A percentile compares a stretch with the other conserved stretches of the same genome.
Evolutionary conservation across 208 protist genomes (phyloP).

Genomic region (Trichomonas vaginalis): DNA sequence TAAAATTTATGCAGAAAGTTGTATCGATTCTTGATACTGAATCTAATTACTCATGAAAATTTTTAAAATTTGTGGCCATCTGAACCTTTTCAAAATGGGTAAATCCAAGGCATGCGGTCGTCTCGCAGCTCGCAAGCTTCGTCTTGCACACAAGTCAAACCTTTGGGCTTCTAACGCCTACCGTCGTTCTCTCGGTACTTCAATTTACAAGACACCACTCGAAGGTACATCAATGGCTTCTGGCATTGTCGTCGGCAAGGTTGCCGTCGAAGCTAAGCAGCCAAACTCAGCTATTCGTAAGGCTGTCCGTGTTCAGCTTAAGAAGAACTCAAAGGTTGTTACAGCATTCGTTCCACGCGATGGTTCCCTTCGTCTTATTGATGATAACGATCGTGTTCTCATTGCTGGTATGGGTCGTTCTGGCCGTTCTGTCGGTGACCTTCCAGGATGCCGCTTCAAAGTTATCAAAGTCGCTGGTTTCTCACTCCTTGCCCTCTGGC

Average conservation of each 20-base stretch:
- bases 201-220: not conserved
- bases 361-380: constrained; percentile 94
- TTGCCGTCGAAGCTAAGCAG: constrained; percentile 92
- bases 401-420: constrained; percentile 56
- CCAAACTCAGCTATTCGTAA: constrained; percentile 99
- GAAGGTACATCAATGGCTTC: not conserved
- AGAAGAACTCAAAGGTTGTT: constrained; percentile 99
- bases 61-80: too few species aligned
- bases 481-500: constrained; percentile 82
- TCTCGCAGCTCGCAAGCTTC: not conserved
- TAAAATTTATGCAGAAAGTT: too few species aligned
- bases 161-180: not conserved
- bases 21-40: too few species aligned
- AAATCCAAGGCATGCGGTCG: not conserved
- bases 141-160: not conserved
- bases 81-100: constrained; percentile 7
- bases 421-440: constrained; percentile 97
- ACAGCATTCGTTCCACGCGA: constrained; percentile 97
- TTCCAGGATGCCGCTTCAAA: constrained; percentile 95
- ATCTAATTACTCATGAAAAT: too few species aligned
- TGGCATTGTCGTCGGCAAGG: constrained; percentile 20
- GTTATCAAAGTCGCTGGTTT: constrained; percentile 94
- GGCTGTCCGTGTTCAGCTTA: constrained; percentile 97
- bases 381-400: constrained; percentile 71
- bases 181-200: not conserved